phyloP scores from a whole-genome alignment of 2,329 filamentous ascomycete species.

The Monosporascus sp. region DNA sequence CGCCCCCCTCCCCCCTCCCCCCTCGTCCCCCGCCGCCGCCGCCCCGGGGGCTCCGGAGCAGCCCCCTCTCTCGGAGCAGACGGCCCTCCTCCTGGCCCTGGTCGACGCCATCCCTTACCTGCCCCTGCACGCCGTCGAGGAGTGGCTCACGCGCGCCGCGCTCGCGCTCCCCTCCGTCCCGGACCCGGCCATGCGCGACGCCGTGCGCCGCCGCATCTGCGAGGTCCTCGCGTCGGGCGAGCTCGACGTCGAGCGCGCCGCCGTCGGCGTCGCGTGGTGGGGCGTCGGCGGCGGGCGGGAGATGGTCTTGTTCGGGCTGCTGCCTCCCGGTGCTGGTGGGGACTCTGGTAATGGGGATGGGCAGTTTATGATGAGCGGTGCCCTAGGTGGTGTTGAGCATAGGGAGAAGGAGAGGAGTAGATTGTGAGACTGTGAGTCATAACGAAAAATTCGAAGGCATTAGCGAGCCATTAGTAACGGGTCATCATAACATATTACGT shows the following conservation, averaged over 20 bases:
- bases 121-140: slow-evolving; percentile 63
- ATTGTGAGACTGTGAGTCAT: not conserved
- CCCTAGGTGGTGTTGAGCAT: slow-evolving; percentile 30
- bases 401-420: slow-evolving; percentile 22
- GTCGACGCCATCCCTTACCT: slow-evolving; percentile 76
- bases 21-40: too few species aligned
- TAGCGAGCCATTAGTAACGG: too few species aligned
- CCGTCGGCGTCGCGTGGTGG: slow-evolving; percentile 84
- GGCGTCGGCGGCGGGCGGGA: slow-evolving; percentile 54
- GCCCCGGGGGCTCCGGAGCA: slow-evolving; percentile 29
- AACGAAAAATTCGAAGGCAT: not conserved
- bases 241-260: slow-evolving; percentile 81
- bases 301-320: slow-evolving; percentile 34
- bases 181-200: slow-evolving; percentile 57
- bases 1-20: slow-evolving; percentile 34
- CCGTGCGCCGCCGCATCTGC: slow-evolving; percentile 70
- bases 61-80: slow-evolving; percentile 65
- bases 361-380: slow-evolving; percentile 51
- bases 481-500: too few species aligned
- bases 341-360: slow-evolving; percentile 17
- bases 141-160: slow-evolving; percentile 74
- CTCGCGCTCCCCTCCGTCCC: slow-evolving; percentile 60
- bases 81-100: slow-evolving; percentile 69
- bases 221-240: slow-evolving; percentile 75
- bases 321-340: slow-evolving; percentile 7